phyloP scores from a whole-genome alignment of 768 basidiomycete genomes.

The Candolleomyces eurysporus region DNA sequence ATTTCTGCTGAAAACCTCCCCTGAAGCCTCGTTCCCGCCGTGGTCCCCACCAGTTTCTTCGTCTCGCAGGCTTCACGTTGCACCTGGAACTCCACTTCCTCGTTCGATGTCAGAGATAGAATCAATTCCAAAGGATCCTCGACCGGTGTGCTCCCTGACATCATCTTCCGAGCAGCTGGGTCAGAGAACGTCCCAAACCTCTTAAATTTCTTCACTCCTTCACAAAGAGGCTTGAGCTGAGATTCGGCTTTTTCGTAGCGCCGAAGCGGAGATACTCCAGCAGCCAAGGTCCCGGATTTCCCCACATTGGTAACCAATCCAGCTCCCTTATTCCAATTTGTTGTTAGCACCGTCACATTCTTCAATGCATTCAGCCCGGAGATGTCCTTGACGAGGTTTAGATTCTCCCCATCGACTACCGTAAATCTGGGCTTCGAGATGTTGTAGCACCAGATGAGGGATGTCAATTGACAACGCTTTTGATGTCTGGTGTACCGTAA shows the following conservation, averaged over 20 bases:
- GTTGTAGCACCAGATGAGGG: background rate
- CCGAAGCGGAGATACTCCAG: background rate
- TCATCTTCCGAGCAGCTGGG: background rate
- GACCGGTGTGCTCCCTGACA: background rate
- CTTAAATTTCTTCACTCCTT: background rate
- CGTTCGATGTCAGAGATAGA: background rate
- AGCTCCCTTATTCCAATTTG: background rate
- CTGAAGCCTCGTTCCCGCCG: background rate
- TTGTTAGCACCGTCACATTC: background rate
- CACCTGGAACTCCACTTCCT: background rate
- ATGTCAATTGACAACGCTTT: background rate
- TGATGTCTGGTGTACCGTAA: no score
- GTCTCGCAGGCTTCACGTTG: background rate
- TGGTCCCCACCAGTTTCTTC: background rate
- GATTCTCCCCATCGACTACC: background rate
- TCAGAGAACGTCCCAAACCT: background rate
- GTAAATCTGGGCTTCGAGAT: background rate
- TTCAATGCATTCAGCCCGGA: background rate
- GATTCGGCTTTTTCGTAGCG: background rate
- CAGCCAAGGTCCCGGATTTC: background rate
- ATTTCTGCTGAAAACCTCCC: background rate
- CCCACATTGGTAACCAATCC: background rate
- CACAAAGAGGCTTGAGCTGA: background rate
- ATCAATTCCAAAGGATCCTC: background rate
- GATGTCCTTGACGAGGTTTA: background rate